Percentiles rank a stretch among this genome's conserved stretches.
Evolutionary conservation across 2,329 filamentous ascomycete species (phyloP).

Genomic region (Fusarium sublunatum): DNA sequence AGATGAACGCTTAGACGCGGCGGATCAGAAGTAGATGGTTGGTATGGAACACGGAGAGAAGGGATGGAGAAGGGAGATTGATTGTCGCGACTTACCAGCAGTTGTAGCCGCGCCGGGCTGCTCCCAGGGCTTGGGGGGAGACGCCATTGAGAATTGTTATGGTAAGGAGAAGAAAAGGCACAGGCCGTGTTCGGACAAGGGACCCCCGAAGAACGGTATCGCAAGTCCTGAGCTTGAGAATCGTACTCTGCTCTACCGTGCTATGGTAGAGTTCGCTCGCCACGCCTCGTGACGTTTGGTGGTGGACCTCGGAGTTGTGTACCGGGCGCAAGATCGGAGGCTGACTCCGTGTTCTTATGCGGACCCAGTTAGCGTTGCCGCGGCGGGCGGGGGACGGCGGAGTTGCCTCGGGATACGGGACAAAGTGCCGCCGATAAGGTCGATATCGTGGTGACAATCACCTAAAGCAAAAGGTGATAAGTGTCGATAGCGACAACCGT

Average conservation of each 20-base stretch:
- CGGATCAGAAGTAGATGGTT: conserved; percentile 1
- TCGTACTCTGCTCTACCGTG: conserved; percentile 10
- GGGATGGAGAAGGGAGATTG: conserved; percentile 9
- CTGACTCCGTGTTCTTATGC: conserved; percentile 40
- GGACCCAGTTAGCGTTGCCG: conserved; percentile 39
- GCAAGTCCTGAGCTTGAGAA: conserved; percentile 16
- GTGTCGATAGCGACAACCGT: conserved; percentile 16
- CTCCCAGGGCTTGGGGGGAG: conserved; percentile 98
- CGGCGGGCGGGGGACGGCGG: conserved; percentile 35
- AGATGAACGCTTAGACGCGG: conserved; percentile 41
- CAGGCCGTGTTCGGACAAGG: conserved; percentile 15
- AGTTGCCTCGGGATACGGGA: conserved; percentile 37
- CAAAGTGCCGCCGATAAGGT: conserved; percentile 19
- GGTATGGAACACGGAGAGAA: conserved; percentile 7
- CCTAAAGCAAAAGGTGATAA: background rate
- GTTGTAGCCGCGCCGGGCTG: conserved; percentile 71
- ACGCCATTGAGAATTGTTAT: conserved; percentile 64
- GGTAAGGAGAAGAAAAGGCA: conserved; percentile 13
- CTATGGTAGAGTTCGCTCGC: conserved; percentile 9
- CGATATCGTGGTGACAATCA: background rate
- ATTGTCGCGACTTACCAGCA: conserved; percentile 58
- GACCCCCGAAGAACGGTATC: conserved; percentile 20
- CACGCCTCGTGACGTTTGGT: conserved; percentile 37
- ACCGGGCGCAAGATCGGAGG: conserved; percentile 40
- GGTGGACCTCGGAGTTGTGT: conserved; percentile 36